Base-by-base conservation (phyloP, 208 protist genomes). In the Acanthamoeba sp. region DNA sequence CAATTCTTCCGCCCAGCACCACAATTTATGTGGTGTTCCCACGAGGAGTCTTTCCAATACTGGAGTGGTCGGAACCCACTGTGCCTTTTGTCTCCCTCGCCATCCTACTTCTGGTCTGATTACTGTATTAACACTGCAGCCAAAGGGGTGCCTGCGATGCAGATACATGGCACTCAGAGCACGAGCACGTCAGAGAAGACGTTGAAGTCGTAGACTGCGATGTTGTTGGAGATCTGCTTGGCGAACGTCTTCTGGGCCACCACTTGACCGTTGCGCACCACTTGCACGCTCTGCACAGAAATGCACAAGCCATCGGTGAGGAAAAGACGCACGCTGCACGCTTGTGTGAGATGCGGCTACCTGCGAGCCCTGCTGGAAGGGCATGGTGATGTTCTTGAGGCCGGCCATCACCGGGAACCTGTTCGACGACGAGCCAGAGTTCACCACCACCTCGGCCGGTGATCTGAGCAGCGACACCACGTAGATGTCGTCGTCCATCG, bases 141-240 rank as follows among this genome's bases (percentile, higher is more conserved):
- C 42, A 48, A n/a, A n/a, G n/a, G n/a, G n/a, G n/a, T n/a, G n/a
- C 42, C 10, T 48, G 42, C 42, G 42, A 10, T 48, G 42, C n/a
- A n/a, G n/a, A n/a, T 48, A 10, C 42, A 48, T 48, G 42, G 42
- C 42, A 48, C 10, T 48, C 42, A 89, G 80, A 89, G 80, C 16
- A 48, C 52, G 20, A 89, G 32, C 3, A 62, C 52, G 52, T 89
- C 80, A 2, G 80, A 52, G 80, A 69, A 89, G 80, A 62, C 62
- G 80, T 89, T 89, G 52, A 36, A 69, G 80, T 89, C 80, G 80
- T 89, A 89, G 34, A 52, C 34, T 14, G 34, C n/a, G 80, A 89
- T 89, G 16, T 89, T 27, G 38, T 89, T 89, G 80, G 52, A 69
- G 80, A 89, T 89, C 12, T 22, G 52, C 62, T 89, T 89, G 80